A percentile compares a stretch with the other conserved stretches of the same genome.
Conservation (phyloP, 2,329 filamentous ascomycete genomes). For the Lomentospora prolificans region DNA sequence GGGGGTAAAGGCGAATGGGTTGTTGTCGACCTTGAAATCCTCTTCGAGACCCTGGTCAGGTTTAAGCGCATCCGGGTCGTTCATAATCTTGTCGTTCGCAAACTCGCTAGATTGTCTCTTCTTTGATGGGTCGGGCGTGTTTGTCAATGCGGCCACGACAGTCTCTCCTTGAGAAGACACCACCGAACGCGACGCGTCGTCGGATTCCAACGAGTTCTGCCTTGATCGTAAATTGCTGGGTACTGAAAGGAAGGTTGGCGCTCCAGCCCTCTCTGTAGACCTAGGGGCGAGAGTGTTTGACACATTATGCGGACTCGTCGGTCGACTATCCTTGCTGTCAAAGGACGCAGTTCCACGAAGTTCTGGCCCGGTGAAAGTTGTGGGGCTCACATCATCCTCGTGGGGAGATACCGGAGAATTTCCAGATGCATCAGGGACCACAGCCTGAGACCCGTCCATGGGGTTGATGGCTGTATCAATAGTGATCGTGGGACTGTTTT, state of each 20-base stretch:
- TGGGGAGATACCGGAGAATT: conserved; percentile 24
- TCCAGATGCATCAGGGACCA: conserved; percentile 13
- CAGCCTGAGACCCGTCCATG: conserved; percentile 4
- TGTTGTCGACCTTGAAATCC: conserved; percentile 67
- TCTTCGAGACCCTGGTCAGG: conserved; percentile 67
- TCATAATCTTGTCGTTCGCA: conserved; percentile 47
- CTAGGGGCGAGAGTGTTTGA: conserved; percentile 45
- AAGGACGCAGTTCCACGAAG: conserved; percentile 35
- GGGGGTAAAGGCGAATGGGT: conserved; percentile 76
- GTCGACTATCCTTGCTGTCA: conserved; percentile 56
- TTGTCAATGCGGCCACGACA: conserved; percentile 41
- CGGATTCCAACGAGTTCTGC: conserved; percentile 61
- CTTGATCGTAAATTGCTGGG: conserved; percentile 51
- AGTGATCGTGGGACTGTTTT: conserved; percentile 40
- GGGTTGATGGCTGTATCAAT: conserved; percentile 37
- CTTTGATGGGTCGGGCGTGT: conserved; percentile 30
- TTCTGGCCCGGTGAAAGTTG: conserved; percentile 8
- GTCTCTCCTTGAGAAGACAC: conserved; percentile 54
- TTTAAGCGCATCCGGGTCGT: conserved; percentile 58
- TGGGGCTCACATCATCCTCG: conserved; percentile 31
- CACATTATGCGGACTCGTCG: conserved; percentile 64
- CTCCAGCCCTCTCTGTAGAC: conserved; percentile 30
- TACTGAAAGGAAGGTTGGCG: conserved; percentile 52
- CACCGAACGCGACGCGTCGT: conserved; percentile 48
- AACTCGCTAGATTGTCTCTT: conserved; percentile 26